A percentile compares a stretch with the other conserved stretches of the same genome.
These are phyloP conservation scores for Salvia miltiorrhiza DNA, from an alignment of 257 asterid genomes.

Conservation along the genomic window DNA sequence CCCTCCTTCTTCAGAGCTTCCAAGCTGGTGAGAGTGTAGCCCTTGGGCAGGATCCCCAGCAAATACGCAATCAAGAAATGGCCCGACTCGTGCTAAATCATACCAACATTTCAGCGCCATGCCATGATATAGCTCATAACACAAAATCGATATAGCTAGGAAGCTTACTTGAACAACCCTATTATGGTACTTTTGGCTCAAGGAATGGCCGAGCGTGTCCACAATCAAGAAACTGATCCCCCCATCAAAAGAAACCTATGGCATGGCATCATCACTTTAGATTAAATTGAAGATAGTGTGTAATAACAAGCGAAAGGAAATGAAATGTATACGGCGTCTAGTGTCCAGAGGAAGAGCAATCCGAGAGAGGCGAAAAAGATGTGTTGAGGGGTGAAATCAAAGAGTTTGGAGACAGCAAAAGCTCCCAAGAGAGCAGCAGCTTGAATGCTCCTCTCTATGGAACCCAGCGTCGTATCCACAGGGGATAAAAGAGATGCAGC, in stretches of 20 bases:
- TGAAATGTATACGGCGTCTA: constrained; percentile 63
- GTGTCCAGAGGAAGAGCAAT: constrained; percentile 70
- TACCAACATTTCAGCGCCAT: constrained; percentile 18
- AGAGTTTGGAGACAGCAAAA: constrained; percentile 54
- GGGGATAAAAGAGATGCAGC: constrained; percentile 75
- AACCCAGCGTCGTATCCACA: constrained; percentile 68
- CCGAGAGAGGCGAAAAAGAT: constrained; percentile 58
- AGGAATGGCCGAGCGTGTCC: constrained; percentile 77
- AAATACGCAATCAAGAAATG: constrained; percentile 94
- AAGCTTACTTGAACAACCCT: constrained; percentile 81
- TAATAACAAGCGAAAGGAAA: not conserved
- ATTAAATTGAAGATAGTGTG: constrained; percentile 22
- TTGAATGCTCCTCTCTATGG: constrained; percentile 69
- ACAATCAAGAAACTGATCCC: constrained; percentile 85
- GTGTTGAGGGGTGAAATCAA: constrained; percentile 56
- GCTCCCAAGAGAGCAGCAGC: constrained; percentile 73
- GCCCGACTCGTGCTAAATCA: constrained; percentile 91
- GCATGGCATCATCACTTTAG: constrained; percentile 38
- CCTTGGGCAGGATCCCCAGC: constrained; percentile 90
- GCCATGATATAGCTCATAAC: not conserved
- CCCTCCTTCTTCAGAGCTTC: constrained; percentile 90
- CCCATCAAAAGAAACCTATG: constrained; percentile 74
- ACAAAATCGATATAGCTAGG: not conserved
- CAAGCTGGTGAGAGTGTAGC: constrained; percentile 81
- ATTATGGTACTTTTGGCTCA: constrained; percentile 87